Percentiles rank a stretch among this genome's conserved stretches.
Conservation (phyloP, 805 yeast genomes). For the Lachancea nothofagi region DNA sequence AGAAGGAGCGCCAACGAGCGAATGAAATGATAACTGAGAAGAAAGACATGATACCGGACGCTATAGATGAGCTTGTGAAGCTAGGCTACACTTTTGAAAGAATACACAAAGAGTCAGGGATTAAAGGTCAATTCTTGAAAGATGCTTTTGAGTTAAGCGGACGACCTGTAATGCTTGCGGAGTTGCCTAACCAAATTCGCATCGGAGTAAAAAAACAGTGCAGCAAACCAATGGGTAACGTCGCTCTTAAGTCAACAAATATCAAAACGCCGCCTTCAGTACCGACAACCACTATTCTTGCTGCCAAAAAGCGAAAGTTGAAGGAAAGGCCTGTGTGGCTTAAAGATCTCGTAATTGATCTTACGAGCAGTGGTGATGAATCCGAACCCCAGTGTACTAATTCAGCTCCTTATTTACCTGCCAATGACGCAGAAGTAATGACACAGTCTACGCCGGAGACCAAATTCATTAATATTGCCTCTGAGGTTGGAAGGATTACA, state of each 20-base stretch:
- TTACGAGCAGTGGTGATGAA: slow-evolving; percentile 2
- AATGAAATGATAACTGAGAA: not conserved
- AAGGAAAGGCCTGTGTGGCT: slow-evolving; percentile 2
- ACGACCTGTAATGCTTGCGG: not conserved
- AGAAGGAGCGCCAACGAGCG: not conserved
- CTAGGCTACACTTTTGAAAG: slow-evolving; percentile 5
- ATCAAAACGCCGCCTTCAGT: not conserved
- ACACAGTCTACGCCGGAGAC: slow-evolving; percentile 1
- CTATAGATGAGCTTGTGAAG: slow-evolving; percentile 5
- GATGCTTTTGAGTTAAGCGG: slow-evolving; percentile 3
- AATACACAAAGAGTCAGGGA: slow-evolving; percentile 1
- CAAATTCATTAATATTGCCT: slow-evolving; percentile 10
- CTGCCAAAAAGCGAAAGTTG: not conserved
- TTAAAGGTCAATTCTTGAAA: slow-evolving; percentile 1
- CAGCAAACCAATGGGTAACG: no score
- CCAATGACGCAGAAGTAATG: not conserved
- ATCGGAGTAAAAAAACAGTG: no score
- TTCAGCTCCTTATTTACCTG: not conserved
- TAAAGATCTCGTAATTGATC: not conserved
- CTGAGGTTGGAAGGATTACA: slow-evolving; percentile 6
- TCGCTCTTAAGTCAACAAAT: no score
- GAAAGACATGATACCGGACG: not conserved
- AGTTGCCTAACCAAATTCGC: no score
- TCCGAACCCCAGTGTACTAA: not conserved
- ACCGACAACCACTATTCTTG: not conserved